phyloP scores from a whole-genome alignment of 805 yeast genomes.

The Ogataea pini region DNA sequence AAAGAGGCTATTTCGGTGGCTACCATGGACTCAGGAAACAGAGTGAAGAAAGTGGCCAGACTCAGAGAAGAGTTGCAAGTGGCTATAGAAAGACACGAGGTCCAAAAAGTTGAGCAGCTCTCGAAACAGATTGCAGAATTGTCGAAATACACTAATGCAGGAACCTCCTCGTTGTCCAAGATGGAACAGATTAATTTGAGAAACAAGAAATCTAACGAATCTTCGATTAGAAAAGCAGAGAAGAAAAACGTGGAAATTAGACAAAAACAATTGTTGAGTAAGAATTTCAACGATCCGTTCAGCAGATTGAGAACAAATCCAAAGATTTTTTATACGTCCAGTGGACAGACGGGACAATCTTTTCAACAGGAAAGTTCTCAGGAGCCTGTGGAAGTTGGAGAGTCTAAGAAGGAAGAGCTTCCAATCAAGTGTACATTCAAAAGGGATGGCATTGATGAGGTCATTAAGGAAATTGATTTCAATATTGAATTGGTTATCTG shows the following conservation, averaged over 20 bases:
- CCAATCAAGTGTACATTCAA: conserved; percentile 35
- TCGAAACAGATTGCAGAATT: conserved; percentile 45
- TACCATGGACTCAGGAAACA: conserved; percentile 62
- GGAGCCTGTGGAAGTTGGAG: background rate
- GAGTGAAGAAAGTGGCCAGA: conserved; percentile 72
- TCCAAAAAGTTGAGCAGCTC: conserved; percentile 44
- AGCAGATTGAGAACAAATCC: conserved; percentile 87
- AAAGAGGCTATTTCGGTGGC: conserved; percentile 62
- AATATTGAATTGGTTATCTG: conserved; percentile 29
- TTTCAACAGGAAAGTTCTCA: conserved; percentile 44
- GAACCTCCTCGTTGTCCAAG: conserved; percentile 42
- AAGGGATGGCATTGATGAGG: conserved; percentile 34
- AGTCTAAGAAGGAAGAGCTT: background rate
- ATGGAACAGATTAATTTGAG: conserved; percentile 79
- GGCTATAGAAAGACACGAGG: conserved; percentile 62
- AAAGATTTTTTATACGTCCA: conserved; percentile 68
- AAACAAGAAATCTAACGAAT: conserved; percentile 79
- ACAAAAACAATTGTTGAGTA: conserved; percentile 46
- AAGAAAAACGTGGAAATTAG: conserved; percentile 58
- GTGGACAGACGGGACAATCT: conserved; percentile 32
- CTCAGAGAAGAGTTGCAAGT: conserved; percentile 73
- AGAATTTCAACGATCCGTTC: conserved; percentile 66
- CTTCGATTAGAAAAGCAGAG: conserved; percentile 79
- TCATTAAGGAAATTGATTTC: conserved; percentile 32
- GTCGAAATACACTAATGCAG: conserved; percentile 38